Conservation (phyloP, 768 basidiomycete genomes). For the Macrolepiota albuminosa region DNA sequence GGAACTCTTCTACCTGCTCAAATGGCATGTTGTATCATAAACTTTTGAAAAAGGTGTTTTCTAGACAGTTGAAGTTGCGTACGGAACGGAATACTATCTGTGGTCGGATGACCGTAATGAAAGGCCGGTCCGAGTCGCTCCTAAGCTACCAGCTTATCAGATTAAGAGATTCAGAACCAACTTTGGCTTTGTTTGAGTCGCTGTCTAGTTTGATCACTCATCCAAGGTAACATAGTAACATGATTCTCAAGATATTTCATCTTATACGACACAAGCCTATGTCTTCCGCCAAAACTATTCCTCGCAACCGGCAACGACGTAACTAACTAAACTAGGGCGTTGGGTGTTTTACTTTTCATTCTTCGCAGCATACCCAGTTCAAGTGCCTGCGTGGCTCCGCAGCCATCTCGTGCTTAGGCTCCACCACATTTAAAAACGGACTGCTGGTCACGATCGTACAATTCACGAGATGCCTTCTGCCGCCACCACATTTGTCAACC, state of each 20-base stretch:
- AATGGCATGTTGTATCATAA: background rate
- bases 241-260: background rate
- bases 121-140: background rate
- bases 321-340: background rate
- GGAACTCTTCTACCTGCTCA: background rate
- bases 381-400: background rate
- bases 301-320: background rate
- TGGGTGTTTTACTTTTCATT: background rate
- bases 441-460: slow-evolving; percentile 4
- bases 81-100: background rate
- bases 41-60: background rate
- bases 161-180: background rate
- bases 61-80: background rate
- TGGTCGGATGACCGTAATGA: background rate
- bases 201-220: too few relatives aligned
- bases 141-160: background rate
- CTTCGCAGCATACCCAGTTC: background rate
- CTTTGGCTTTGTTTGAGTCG: background rate
- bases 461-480: slow-evolving; percentile 10
- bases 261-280: background rate
- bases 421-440: slow-evolving; percentile 5
- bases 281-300: background rate
- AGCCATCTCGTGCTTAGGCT: slow-evolving; percentile 6
- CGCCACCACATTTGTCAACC: background rate
- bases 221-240: background rate